Percentiles rank a stretch among this genome's conserved stretches.
phyloP scores from a whole-genome alignment of 805 yeast species.

The Spathaspora gorwiae region DNA sequence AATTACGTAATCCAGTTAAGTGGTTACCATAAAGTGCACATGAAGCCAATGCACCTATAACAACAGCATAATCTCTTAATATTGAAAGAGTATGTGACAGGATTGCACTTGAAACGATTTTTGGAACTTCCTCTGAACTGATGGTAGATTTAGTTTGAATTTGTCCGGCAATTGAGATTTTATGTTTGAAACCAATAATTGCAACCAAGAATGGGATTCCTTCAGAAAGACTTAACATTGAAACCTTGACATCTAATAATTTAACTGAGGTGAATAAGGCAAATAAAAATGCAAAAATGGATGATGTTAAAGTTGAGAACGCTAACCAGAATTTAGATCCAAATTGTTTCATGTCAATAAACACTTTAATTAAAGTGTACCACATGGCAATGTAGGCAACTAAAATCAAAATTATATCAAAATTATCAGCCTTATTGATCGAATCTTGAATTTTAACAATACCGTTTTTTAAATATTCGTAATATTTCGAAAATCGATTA shows the following conservation, averaged over 20 bases:
- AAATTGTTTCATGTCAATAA: constrained; percentile 65
- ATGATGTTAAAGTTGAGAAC: constrained; percentile 69
- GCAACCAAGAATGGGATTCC: constrained; percentile 93
- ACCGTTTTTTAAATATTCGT: constrained; percentile 44
- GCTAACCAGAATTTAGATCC: constrained; percentile 91
- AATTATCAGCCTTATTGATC: constrained; percentile 72
- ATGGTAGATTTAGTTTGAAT: constrained; percentile 41
- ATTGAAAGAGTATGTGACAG: constrained; percentile 45
- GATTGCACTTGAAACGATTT: constrained; percentile 41
- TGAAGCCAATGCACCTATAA: constrained; percentile 65
- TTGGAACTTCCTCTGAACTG: constrained; percentile 36
- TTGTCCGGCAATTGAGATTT: constrained; percentile 63
- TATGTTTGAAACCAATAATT: constrained; percentile 86
- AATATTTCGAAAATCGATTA: constrained; percentile 52
- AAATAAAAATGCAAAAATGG: constrained; percentile 77
- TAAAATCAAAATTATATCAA: constrained; percentile 75
- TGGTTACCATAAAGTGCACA: constrained; percentile 62
- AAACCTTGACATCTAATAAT: constrained; percentile 54
- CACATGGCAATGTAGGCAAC: constrained; percentile 85
- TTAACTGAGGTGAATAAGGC: constrained; percentile 62
- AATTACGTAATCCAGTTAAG: constrained; percentile 71
- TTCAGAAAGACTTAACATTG: constrained; percentile 74
- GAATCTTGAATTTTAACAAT: constrained; percentile 39
- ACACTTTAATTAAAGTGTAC: constrained; percentile 72
- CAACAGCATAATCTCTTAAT: constrained; percentile 72